Percentiles rank a stretch among this genome's conserved stretches.
These are phyloP conservation scores for Abelmoschus esculentus DNA, from an alignment of 345 rosid species.

Conservation along the genomic window DNA sequence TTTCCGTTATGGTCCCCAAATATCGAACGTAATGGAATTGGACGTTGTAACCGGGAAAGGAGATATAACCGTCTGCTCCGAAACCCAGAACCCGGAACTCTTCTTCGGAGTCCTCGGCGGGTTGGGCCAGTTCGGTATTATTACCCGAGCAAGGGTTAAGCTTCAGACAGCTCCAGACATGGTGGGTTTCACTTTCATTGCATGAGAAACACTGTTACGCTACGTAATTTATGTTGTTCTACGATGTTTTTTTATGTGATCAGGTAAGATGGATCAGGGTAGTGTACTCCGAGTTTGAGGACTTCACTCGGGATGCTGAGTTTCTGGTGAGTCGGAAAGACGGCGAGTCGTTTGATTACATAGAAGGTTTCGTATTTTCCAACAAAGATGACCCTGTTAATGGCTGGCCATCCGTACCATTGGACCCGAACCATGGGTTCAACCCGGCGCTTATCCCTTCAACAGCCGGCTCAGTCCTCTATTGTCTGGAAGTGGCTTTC, in stretches of 20 bases:
- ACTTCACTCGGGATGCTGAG: constrained; percentile 70
- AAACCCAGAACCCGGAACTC: constrained; percentile 45
- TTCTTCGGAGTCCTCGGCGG: constrained; percentile 78
- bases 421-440: constrained; percentile 34
- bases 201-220: constrained; percentile 12
- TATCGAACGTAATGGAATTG: constrained; percentile 73
- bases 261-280: constrained; percentile 76
- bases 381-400: constrained; percentile 75
- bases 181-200: constrained; percentile 30
- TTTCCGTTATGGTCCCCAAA: constrained; percentile 87
- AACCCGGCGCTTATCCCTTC: constrained; percentile 37
- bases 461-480: constrained; percentile 59
- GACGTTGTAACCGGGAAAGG: constrained; percentile 88
- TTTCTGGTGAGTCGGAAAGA: constrained; percentile 50
- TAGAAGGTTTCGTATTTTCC: constrained; percentile 85
- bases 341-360: constrained; percentile 63
- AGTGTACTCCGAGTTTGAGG: constrained; percentile 65
- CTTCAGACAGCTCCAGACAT: constrained; percentile 73
- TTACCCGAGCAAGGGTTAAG: constrained; percentile 67
- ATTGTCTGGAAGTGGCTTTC: constrained; percentile 80
- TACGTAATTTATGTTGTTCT: constrained; percentile 12
- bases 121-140: constrained; percentile 90
- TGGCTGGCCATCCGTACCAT: constrained; percentile 76
- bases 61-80: constrained; percentile 48
- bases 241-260: constrained; percentile 10